These are phyloP conservation scores for Chaetomium sp. DNA, from an alignment of 2,329 filamentous ascomycete species.

Conservation along the genomic window DNA sequence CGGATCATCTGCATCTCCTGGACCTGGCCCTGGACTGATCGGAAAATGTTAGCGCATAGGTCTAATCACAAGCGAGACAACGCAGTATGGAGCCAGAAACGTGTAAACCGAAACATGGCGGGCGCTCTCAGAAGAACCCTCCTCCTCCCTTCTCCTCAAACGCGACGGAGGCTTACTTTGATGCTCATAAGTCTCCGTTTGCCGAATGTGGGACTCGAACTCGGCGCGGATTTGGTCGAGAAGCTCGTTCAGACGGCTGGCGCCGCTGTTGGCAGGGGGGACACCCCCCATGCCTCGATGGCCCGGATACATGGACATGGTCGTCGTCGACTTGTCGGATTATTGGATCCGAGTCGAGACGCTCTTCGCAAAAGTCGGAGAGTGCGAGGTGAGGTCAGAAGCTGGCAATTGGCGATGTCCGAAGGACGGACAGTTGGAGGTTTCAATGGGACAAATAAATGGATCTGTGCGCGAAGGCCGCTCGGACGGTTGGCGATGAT, in stretches of 20 bases:
- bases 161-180: conserved; percentile 62
- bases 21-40: conserved; percentile 72
- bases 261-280: conserved; percentile 45
- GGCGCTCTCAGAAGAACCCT: too few relatives aligned
- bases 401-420: too few relatives aligned
- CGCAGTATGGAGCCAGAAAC: too few relatives aligned
- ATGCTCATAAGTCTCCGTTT: conserved; percentile 82
- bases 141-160: not conserved
- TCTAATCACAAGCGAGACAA: not conserved
- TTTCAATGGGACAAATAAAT: too few relatives aligned
- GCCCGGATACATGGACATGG: conserved; percentile 76
- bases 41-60: conserved; percentile 11
- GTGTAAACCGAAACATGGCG: too few relatives aligned
- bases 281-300: conserved; percentile 76
- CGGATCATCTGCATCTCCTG: conserved; percentile 93
- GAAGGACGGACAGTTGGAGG: too few relatives aligned
- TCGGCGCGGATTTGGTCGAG: conserved; percentile 86
- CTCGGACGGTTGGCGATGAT: not conserved
- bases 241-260: conserved; percentile 75
- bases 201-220: conserved; percentile 77
- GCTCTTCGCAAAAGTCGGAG: too few relatives aligned
- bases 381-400: too few relatives aligned
- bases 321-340: conserved; percentile 10
- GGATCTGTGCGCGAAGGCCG: too few relatives aligned
- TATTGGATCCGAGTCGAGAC: too few relatives aligned